Percentiles rank a stretch among this genome's conserved stretches.
phyloP scores from a whole-genome alignment of 805 yeast species.

The Yamadazyma insecticola region DNA sequence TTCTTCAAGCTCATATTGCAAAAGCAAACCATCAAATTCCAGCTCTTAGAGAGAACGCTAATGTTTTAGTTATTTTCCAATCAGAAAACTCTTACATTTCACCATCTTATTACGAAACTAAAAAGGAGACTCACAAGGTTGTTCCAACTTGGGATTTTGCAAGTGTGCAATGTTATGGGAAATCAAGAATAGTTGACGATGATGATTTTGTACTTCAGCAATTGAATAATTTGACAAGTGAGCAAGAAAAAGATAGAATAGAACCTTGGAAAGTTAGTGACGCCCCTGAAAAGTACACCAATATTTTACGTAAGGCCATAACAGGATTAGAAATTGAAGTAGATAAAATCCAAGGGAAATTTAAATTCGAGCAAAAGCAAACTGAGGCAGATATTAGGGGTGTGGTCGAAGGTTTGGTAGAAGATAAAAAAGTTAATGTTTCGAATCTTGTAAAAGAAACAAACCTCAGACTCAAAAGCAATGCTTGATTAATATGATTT shows the following conservation, averaged over 20 bases:
- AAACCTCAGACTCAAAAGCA: too few species aligned
- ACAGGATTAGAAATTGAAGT: conserved; percentile 55
- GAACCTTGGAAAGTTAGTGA: conserved; percentile 53
- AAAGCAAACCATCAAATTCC: conserved; percentile 47
- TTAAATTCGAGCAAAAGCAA: conserved; percentile 54
- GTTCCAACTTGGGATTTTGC: conserved; percentile 74
- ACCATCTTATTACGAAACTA: conserved; percentile 57
- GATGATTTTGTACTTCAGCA: conserved; percentile 42
- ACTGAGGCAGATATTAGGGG: conserved; percentile 45
- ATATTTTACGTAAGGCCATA: conserved; percentile 43
- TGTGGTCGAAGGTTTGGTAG: conserved; percentile 42
- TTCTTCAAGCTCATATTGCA: conserved; percentile 53
- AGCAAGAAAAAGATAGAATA: conserved; percentile 41
- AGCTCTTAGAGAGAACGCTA: conserved; percentile 29
- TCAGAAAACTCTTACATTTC: conserved; percentile 49
- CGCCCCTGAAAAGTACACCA: conserved; percentile 48
- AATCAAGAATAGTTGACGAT: conserved; percentile 41
- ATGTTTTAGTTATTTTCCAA: conserved; percentile 50
- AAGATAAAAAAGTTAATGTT: conserved; percentile 28
- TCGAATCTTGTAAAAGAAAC: conserved; percentile 20
- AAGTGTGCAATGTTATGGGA: conserved; percentile 53
- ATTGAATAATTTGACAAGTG: conserved; percentile 40
- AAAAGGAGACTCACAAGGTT: conserved; percentile 51
- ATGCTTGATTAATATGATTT: too few species aligned
- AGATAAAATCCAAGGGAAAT: conserved; percentile 43